Evolutionary conservation across 2,329 filamentous ascomycete species (phyloP), one percentile per base, ranked within the genome.

Genomic region (Arthrobotrys iridis): DNA sequence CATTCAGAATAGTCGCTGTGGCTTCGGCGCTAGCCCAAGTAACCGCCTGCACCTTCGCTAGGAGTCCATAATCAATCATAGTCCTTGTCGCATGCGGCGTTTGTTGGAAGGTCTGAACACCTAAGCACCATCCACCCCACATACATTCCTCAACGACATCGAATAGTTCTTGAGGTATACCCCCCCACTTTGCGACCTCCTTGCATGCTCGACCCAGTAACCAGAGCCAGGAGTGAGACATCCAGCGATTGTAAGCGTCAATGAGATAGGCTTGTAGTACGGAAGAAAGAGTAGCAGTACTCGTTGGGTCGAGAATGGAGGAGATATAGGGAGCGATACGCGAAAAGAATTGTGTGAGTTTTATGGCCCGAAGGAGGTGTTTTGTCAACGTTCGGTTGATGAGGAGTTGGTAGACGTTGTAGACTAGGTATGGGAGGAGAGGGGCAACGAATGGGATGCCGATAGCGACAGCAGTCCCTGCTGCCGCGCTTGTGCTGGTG

Each of bases 21-120:
- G 71, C 71, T 58, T 75, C 71, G 7, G 71, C 60, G 13, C 63
- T 75, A n/a, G 71, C 71, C 71, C 71, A 75, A 4, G 71, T 75
- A 22, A 68, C 71, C 7, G 71, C 71, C n/a, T 75, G 71, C 15
- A 75, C 41, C n/a, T 62, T 75, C 11, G 63, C 63, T 15, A 75
- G 40, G 2, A 75, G 46, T 18, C 40, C 43, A 33, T 75, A 75
- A 24, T 75, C 71, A 26, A 75, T 58, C 20, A 43, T 50, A 11
- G 59, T 48, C 20, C 50, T 55, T 15, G 70, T 68, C 28, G 63
- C 24, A 5, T 58, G 45, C 15, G 63, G 71, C 13, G 58, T 43
- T 10, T 60, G 52, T 20, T 75, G 46, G 48, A 68, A 75, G 11
- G 63, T 68, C 22, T 75, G 55, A 8, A 75, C 71, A 37, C 71